Conservation (phyloP, 2,329 filamentous ascomycete genomes). For the Chalaropsis thielavioides region DNA sequence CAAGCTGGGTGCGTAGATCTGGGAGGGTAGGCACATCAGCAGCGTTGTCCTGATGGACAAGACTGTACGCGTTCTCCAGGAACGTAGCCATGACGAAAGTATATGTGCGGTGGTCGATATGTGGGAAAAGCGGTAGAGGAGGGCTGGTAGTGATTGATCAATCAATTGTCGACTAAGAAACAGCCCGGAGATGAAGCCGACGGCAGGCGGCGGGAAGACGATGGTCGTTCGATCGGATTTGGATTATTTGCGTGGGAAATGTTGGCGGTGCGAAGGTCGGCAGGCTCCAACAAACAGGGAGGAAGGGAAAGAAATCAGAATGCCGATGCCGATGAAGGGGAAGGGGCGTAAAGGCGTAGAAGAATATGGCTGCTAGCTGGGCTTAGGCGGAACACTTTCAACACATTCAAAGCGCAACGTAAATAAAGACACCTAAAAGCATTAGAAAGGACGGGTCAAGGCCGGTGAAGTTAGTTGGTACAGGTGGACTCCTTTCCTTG, state of each 20-base stretch:
- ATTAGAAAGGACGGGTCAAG: neutral
- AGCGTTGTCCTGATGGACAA: conserved; percentile 95
- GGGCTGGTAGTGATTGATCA: neutral
- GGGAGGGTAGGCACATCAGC: conserved; percentile 81
- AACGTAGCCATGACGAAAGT: conserved; percentile 71
- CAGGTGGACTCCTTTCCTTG: neutral
- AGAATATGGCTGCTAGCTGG: neutral
- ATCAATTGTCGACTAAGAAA: neutral
- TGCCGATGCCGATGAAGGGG: neutral
- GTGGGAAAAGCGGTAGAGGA: neutral
- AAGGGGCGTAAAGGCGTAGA: neutral
- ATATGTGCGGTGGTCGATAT: neutral
- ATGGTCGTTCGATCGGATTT: neutral
- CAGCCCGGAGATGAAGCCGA: neutral
- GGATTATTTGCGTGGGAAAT: neutral
- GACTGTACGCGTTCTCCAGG: conserved; percentile 85
- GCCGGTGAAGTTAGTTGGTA: neutral
- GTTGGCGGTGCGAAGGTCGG: neutral
- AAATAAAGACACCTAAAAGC: conserved; percentile 1
- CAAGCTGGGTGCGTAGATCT: conserved; percentile 82
- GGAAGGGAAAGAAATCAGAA: neutral
- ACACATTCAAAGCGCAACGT: neutral
- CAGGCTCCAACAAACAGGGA: neutral
- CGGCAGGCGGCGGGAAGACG: neutral
- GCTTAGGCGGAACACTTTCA: neutral